Evolutionary conservation across 306 rosid species (phyloP).

Genomic region (Cucumis cinereus): DNA sequence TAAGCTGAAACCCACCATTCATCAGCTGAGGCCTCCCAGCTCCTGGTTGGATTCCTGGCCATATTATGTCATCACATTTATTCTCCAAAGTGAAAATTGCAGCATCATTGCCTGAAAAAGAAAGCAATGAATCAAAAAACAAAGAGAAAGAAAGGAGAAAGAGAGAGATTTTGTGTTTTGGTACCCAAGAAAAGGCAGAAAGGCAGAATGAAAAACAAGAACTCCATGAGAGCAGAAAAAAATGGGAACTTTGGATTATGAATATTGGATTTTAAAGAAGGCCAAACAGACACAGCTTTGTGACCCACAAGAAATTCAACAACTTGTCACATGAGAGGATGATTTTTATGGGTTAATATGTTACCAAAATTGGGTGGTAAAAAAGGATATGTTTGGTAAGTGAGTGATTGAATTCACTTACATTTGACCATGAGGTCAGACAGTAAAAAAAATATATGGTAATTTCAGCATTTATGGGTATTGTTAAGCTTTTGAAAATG

Average conservation of each 20-base stretch:
- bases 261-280: not conserved
- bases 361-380: not conserved
- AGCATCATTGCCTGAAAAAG: conserved; percentile 34
- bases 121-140: not conserved
- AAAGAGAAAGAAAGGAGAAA: not conserved
- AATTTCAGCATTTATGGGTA: not conserved
- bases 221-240: not conserved
- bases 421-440: not conserved
- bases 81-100: conserved; percentile 36
- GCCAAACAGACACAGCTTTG: not conserved
- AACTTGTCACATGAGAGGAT: not conserved
- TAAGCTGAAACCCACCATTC: conserved; percentile 31
- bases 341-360: not conserved
- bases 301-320: not conserved
- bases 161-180: not conserved
- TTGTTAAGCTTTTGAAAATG: not conserved
- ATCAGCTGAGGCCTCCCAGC: conserved; percentile 31
- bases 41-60: conserved; percentile 44
- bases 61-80: conserved; percentile 27
- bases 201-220: not conserved
- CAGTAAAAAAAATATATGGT: not conserved
- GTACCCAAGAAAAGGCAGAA: not conserved
- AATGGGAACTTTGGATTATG: not conserved
- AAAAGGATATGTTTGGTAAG: not conserved
- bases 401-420: not conserved